Evolutionary conservation across 768 basidiomycete genomes (phyloP), one percentile per base, ranked within the genome.

Genomic region (Clitopilus passeckerianus): DNA sequence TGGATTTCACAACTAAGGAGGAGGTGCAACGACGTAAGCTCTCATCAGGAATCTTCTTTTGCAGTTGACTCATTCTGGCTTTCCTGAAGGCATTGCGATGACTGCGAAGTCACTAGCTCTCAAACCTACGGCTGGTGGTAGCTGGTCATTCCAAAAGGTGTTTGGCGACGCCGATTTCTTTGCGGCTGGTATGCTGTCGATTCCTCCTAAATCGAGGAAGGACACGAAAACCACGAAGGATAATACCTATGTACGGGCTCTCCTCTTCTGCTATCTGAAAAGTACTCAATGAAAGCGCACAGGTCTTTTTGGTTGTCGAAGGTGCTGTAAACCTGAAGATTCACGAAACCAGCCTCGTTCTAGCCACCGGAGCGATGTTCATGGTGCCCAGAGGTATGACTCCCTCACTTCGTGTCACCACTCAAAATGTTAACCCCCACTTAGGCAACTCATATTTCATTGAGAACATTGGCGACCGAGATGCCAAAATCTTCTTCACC

Each of bases 161-260:
- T 96, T 95, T 66, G 87, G 89, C 24, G 96, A 98, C 62, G 91
- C 86, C 52, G 86, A 91, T 50, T 98, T 92, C 69, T 86, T 98
- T 60, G 96, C 95, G 0, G 89, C 93, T 30, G 97, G 97, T 0
- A 85, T 94, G 62, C 78, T 98, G 50, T 78, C 82, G 57, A 89
- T 98, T 41, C 93, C 93, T 4, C 84, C 90, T 0, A 77, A 82
- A 6, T 83, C 84, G n/a, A 78, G 83, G 61, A 99, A 99, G 72
- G 90, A 91, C 14, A 86, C 83, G 60, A 98, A 98, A 70, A 82
- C 84, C 22, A 86, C 94, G 1, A 95, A 91, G 68, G 97, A 98
- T 67, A 99, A 98, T 65, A 92, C 92, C 23, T 95, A 90, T 68
- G 91, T 93, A 61, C 61, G 89, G 78, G 15, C 18, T 18, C 10